Percentiles rank a stretch among this genome's conserved stretches.
These are phyloP conservation scores for Candida khao-thaluensis DNA, from an alignment of 805 yeast genomes.

Conservation along the genomic window DNA sequence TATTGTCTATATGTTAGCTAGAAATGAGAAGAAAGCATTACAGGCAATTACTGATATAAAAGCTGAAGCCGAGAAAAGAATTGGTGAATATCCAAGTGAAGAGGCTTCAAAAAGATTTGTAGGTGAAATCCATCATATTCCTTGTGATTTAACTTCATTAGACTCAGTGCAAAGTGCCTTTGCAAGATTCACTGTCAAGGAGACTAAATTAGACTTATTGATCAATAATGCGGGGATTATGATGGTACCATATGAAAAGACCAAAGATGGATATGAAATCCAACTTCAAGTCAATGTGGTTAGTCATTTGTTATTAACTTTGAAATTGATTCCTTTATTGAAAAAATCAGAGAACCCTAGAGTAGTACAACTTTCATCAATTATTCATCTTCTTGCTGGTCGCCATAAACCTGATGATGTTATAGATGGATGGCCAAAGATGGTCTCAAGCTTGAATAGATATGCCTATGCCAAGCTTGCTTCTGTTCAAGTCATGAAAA, in stretches of 20 bases:
- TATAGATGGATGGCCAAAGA: slow-evolving; percentile 26
- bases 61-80: slow-evolving; percentile 30
- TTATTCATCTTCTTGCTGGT: slow-evolving; percentile 27
- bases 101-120: slow-evolving; percentile 23
- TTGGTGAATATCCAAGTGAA: slow-evolving; percentile 7
- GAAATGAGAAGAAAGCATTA: slow-evolving; percentile 30
- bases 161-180: slow-evolving; percentile 28
- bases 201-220: slow-evolving; percentile 30
- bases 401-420: slow-evolving; percentile 24
- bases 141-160: slow-evolving; percentile 52
- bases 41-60: slow-evolving; percentile 34
- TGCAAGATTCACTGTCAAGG: slow-evolving; percentile 22
- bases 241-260: slow-evolving; percentile 36
- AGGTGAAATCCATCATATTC: slow-evolving; percentile 54
- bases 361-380: slow-evolving; percentile 30
- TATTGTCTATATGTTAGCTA: slow-evolving; percentile 35
- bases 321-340: slow-evolving; percentile 27
- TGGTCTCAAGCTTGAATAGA: slow-evolving; percentile 29
- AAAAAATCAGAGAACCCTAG: slow-evolving; percentile 26
- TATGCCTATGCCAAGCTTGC: slow-evolving; percentile 38
- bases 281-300: slow-evolving; percentile 43
- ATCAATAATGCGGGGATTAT: slow-evolving; percentile 43
- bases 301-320: slow-evolving; percentile 34
- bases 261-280: slow-evolving; percentile 38
- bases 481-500: slow-evolving; percentile 29